phyloP scores from a whole-genome alignment of 2,329 filamentous ascomycete genomes.

The Sporothrix protearum region DNA sequence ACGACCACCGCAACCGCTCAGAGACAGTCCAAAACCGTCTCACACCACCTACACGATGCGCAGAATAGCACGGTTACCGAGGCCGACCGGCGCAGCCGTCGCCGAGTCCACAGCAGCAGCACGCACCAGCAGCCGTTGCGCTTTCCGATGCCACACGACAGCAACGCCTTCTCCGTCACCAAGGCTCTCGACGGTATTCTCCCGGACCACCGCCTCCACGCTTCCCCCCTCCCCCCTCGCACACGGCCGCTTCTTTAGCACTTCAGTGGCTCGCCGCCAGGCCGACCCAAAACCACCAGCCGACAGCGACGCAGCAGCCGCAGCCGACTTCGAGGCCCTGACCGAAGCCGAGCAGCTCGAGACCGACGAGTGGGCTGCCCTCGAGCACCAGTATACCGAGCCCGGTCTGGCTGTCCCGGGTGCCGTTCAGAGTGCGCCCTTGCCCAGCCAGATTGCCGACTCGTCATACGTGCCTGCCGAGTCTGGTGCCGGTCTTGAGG shows the following conservation, averaged over 20 bases:
- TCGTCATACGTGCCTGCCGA: conserved; percentile 47
- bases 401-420: conserved; percentile 32
- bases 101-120: background rate
- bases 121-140: conserved; percentile 7
- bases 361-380: background rate
- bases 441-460: conserved; percentile 35
- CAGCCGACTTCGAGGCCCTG: conserved; percentile 17
- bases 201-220: background rate
- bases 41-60: conserved; percentile 37
- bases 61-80: conserved; percentile 41
- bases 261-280: background rate
- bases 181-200: background rate
- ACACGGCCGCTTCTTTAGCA: conserved; percentile 13
- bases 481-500: conserved; percentile 44
- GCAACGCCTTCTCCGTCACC: background rate
- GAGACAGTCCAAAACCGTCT: too few relatives aligned
- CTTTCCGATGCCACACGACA: conserved; percentile 13
- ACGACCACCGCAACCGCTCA: background rate
- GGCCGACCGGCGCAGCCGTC: background rate
- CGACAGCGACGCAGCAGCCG: background rate
- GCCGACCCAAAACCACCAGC: background rate
- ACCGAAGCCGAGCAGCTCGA: background rate
- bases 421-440: conserved; percentile 31
- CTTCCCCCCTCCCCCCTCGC: background rate
- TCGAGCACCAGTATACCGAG: background rate